phyloP scores from a whole-genome alignment of 2,329 filamentous ascomycete genomes.

The Ceratocystis cubensis region DNA sequence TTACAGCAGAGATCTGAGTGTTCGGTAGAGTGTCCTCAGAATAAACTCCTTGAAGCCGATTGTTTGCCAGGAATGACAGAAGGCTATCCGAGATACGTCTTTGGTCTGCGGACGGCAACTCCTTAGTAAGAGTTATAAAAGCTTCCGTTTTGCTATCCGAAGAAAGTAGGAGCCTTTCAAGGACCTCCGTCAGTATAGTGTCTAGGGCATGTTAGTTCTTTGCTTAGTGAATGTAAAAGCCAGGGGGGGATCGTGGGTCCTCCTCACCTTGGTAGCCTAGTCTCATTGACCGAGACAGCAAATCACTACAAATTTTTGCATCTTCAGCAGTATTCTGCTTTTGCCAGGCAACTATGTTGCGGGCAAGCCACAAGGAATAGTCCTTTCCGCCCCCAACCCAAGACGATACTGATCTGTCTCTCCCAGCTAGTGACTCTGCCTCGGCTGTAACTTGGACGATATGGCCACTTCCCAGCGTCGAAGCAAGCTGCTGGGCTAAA shows the following conservation, averaged over 20 bases:
- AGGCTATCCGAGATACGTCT: conserved; percentile 27
- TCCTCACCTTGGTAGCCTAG: conserved; percentile 58
- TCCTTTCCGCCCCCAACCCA: conserved; percentile 55
- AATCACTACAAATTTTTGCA: conserved; percentile 33
- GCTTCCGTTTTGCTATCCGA: conserved; percentile 21
- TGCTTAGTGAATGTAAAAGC: background rate
- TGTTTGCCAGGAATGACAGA: conserved; percentile 34
- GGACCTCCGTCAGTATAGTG: conserved; percentile 22
- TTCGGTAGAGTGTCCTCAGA: conserved; percentile 24
- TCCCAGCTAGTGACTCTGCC: conserved; percentile 30
- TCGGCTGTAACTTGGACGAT: conserved; percentile 42
- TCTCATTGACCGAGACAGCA: conserved; percentile 49
- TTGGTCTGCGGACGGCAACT: conserved; percentile 14
- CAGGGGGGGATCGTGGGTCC: conserved; percentile 18
- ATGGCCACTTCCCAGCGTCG: conserved; percentile 37
- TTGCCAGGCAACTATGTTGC: conserved; percentile 43
- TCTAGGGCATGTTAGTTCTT: conserved; percentile 18
- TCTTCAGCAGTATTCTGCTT: conserved; percentile 28
- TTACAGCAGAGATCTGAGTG: conserved; percentile 41
- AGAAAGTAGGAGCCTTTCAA: conserved; percentile 32
- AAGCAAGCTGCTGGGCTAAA: conserved; percentile 34
- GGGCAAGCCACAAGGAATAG: conserved; percentile 61
- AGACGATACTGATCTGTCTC: background rate
- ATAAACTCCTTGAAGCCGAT: conserved; percentile 31
- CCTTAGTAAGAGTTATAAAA: conserved; percentile 26